Evolutionary conservation across 1,284 basidiomycete genomes (phyloP).

Genomic region (Stygiomarasmius scandens): DNA sequence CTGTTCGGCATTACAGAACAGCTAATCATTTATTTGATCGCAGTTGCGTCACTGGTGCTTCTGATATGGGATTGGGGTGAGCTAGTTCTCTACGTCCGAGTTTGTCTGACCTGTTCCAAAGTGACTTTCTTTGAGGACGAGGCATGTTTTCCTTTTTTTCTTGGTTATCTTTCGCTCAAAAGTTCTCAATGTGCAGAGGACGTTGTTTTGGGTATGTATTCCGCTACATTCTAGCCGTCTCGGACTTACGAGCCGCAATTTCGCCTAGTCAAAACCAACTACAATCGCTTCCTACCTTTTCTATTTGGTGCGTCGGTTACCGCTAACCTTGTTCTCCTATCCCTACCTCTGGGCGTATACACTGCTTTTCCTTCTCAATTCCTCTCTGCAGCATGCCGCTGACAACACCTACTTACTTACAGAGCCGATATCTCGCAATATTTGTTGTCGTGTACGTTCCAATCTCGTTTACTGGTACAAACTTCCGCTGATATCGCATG

Average conservation of each 20-base stretch:
- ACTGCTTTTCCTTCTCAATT: too few relatives aligned
- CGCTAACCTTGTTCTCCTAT: not conserved
- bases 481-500: too few relatives aligned
- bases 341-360: not conserved
- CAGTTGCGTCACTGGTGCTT: not conserved
- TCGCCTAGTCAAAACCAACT: not conserved
- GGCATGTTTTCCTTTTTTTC: not conserved
- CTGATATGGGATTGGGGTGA: slow-evolving; percentile 3
- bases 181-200: not conserved
- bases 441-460: not conserved
- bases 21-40: not conserved
- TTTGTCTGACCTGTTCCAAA: not conserved
- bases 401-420: not conserved
- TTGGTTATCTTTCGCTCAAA: not conserved
- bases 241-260: not conserved
- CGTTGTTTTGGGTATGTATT: not conserved
- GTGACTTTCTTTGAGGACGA: not conserved
- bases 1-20: too few relatives aligned
- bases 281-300: slow-evolving; percentile 1
- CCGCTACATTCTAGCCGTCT: not conserved
- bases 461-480: too few relatives aligned
- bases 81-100: too few relatives aligned
- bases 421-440: slow-evolving; percentile 3
- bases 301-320: not conserved
- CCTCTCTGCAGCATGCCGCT: not conserved